Percentiles rank a stretch among this genome's conserved stretches.
Conservation (phyloP, 192 early-diverging fungal genomes). For the Dissophora ornata region DNA sequence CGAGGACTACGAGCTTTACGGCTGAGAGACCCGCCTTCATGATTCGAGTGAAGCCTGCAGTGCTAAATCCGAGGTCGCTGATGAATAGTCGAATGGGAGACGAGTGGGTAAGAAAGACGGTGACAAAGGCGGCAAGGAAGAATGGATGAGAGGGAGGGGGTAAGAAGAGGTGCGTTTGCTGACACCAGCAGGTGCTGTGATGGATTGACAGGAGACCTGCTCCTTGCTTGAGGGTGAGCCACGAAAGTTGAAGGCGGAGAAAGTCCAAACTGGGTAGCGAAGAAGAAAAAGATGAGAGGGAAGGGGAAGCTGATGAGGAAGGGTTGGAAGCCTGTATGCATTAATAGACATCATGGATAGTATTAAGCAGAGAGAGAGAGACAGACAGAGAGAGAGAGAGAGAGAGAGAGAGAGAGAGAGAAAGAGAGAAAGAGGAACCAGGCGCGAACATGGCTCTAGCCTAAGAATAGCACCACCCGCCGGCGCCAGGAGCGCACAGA, state of each 20-base stretch:
- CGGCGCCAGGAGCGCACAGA: not conserved
- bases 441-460: not conserved
- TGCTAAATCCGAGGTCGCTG: no score
- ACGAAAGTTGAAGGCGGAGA: not conserved
- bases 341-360: no score
- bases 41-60: not conserved
- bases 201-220: no score
- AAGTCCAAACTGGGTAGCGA: not conserved
- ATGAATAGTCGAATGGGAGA: no score
- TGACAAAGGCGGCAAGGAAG: no score
- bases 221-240: no score
- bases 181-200: no score
- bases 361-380: constrained; percentile 1
- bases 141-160: no score
- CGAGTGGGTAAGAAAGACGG: no score
- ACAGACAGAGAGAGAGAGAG: constrained; percentile 11
- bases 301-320: no score
- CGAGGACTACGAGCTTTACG: constrained; percentile 11
- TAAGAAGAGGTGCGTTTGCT: no score
- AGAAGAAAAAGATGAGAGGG: not conserved
- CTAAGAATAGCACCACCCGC: not conserved
- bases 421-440: not conserved
- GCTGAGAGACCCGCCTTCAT: constrained; percentile 32
- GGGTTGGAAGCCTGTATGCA: no score
- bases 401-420: not conserved